Conservation (phyloP, 345 rosid species). For the Citrus reticulata region DNA sequence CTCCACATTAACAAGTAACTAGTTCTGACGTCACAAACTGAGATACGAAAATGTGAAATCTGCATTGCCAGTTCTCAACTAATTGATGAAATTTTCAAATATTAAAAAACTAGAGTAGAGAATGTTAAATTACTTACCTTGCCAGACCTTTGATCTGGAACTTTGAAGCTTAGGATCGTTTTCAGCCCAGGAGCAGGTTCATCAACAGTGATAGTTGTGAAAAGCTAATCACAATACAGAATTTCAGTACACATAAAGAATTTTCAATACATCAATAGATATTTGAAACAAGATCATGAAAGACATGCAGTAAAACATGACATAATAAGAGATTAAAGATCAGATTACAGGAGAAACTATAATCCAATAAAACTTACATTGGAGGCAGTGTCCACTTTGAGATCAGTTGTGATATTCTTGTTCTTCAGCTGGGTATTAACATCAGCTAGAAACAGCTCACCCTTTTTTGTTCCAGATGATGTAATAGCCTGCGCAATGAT, state of each 20-base stretch:
- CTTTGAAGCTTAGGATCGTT: constrained; percentile 73
- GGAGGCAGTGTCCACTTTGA: constrained; percentile 80
- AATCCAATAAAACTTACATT: constrained; percentile 31
- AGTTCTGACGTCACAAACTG: background rate
- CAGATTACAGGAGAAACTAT: background rate
- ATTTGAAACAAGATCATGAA: background rate
- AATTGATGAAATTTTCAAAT: background rate
- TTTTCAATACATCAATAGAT: background rate
- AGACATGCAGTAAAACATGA: background rate
- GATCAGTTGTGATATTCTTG: constrained; percentile 81
- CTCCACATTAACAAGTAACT: background rate
- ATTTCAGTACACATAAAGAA: no score
- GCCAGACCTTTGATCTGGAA: constrained; percentile 93
- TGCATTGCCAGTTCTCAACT: background rate
- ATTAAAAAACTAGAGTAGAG: background rate
- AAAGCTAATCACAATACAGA: constrained; percentile 42
- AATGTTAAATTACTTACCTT: constrained; percentile 43
- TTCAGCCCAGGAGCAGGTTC: constrained; percentile 90
- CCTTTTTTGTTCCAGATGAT: constrained; percentile 72
- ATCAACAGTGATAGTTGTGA: constrained; percentile 72
- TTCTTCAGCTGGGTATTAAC: constrained; percentile 81
- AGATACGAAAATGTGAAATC: background rate
- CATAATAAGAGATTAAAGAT: background rate
- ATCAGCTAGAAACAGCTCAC: constrained; percentile 74
- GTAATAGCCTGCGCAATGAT: constrained; percentile 56